Evolutionary conservation across 306 rosid genomes (phyloP).

Genomic region (Cucumis cinereus): DNA sequence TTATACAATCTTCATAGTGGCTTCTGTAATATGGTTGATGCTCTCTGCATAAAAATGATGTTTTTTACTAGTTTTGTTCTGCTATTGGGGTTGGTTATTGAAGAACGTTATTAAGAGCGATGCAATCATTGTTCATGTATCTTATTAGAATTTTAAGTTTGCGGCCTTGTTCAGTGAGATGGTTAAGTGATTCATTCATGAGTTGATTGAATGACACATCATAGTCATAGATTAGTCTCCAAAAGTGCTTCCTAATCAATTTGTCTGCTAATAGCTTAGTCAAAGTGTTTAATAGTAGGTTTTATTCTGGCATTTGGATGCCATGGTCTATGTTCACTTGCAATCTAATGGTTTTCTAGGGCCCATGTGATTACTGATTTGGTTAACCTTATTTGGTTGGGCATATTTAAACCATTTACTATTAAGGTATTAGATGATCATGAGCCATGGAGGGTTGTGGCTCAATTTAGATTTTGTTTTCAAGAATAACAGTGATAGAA

Average conservation of each 20-base stretch:
- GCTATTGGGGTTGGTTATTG: background rate
- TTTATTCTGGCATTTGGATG: background rate
- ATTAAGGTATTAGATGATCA: background rate
- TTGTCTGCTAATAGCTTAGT: background rate
- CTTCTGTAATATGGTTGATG: background rate
- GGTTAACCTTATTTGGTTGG: too few species aligned
- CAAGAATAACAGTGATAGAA: background rate
- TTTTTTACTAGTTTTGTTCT: background rate
- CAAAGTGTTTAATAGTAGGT: background rate
- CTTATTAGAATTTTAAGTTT: background rate
- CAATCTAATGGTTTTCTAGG: background rate
- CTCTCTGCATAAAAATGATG: background rate
- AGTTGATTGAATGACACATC: background rate
- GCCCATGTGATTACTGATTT: background rate
- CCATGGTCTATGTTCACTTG: background rate
- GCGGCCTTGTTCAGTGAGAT: background rate
- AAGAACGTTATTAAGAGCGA: background rate
- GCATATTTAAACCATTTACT: background rate
- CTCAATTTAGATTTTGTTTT: too few species aligned
- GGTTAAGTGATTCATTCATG: background rate
- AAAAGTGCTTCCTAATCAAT: background rate
- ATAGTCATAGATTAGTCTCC: background rate
- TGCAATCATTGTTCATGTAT: background rate
- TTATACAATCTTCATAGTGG: background rate
- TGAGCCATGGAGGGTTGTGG: background rate